phyloP scores from a whole-genome alignment of 352 stramenopile species.

The Elongisporangium anandrum region DNA sequence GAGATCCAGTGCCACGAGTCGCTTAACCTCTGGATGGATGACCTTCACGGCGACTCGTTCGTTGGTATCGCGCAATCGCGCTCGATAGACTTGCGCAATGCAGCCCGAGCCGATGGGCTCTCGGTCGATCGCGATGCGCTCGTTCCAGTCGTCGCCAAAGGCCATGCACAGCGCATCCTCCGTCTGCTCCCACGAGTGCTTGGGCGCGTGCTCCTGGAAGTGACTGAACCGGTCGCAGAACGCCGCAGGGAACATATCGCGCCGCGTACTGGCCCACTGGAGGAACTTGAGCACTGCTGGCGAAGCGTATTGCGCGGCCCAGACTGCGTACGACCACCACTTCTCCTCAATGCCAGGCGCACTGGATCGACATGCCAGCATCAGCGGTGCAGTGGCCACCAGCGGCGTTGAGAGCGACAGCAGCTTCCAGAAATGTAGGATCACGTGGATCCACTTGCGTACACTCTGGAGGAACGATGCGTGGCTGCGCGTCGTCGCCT shows the following conservation, averaged over 20 bases:
- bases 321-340: slow-evolving; percentile 70
- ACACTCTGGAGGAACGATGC: slow-evolving; percentile 25
- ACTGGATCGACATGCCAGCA: slow-evolving; percentile 22
- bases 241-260: slow-evolving; percentile 90
- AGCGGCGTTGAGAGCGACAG: slow-evolving; percentile 47
- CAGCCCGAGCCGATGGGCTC: slow-evolving; percentile 89
- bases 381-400: slow-evolving; percentile 34
- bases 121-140: slow-evolving; percentile 45
- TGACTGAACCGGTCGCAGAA: slow-evolving; percentile 89
- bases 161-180: slow-evolving; percentile 70
- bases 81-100: slow-evolving; percentile 94
- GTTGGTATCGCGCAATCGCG: slow-evolving; percentile 50
- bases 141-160: slow-evolving; percentile 83
- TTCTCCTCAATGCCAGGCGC: slow-evolving; percentile 26
- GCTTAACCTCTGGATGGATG: slow-evolving; percentile 89
- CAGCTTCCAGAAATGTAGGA: slow-evolving; percentile 58
- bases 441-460: slow-evolving; percentile 39
- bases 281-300: slow-evolving; percentile 94
- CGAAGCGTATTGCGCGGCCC: slow-evolving; percentile 61
- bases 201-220: slow-evolving; percentile 86
- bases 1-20: slow-evolving; percentile 88
- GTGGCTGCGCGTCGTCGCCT: not conserved
- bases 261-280: slow-evolving; percentile 93
- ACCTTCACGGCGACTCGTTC: slow-evolving; percentile 90
- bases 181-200: slow-evolving; percentile 89